Evolutionary conservation across 1,284 basidiomycete genomes (phyloP).

Genomic region (Amylostereum chailletii): DNA sequence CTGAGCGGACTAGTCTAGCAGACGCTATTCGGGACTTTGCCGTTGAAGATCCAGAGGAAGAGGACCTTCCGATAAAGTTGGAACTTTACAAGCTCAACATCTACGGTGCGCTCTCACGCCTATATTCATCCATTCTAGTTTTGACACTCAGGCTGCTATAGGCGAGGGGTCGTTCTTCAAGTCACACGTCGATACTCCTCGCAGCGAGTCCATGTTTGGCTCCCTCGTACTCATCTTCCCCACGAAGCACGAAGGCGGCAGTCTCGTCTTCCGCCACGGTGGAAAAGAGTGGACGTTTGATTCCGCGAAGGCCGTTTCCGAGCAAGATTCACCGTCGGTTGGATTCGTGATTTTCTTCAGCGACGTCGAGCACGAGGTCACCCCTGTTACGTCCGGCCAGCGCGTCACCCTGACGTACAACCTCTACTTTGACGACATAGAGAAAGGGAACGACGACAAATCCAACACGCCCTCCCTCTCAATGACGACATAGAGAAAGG

Average conservation of each 20-base stretch:
- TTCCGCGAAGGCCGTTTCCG: neutral
- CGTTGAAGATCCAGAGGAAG: conserved; percentile 7
- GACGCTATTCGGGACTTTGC: conserved; percentile 9
- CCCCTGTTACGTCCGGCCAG: conserved; percentile 28
- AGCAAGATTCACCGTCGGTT: conserved; percentile 9
- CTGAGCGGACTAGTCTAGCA: conserved; percentile 8
- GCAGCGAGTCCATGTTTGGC: conserved; percentile 14
- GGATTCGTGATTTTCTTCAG: conserved; percentile 31
- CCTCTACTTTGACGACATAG: conserved; percentile 18
- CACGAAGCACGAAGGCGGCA: conserved; percentile 9
- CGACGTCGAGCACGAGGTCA: conserved; percentile 37
- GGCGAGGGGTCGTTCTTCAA: conserved; percentile 18
- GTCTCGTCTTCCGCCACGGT: conserved; percentile 1
- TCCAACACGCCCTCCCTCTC: neutral
- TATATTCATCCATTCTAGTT: neutral
- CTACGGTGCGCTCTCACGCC: conserved; percentile 13
- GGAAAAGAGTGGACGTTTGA: conserved; percentile 6
- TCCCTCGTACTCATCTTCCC: conserved; percentile 11
- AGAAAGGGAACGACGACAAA: neutral
- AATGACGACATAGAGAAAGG: too few species aligned
- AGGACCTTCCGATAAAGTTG: conserved; percentile 5
- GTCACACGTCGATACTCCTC: conserved; percentile 18
- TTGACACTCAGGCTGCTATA: neutral
- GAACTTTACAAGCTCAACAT: conserved; percentile 23
- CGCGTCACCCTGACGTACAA: conserved; percentile 36